Conservation (phyloP, 306 rosid genomes). For the Trichosanthes cucumerina region DNA sequence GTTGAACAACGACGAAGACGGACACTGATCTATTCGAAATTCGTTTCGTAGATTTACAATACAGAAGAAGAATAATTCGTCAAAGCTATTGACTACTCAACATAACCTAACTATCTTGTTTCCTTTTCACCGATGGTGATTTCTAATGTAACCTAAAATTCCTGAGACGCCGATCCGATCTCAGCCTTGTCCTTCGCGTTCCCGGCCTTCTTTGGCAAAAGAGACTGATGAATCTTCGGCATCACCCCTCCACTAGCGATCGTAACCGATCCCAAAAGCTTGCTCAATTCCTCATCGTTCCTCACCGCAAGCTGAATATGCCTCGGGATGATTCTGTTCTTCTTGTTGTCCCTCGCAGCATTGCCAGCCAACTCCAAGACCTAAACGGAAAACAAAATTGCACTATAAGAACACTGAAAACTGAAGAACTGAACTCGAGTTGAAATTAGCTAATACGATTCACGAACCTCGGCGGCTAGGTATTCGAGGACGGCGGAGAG, state of each 20-base stretch:
- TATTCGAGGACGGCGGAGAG: slow-evolving; percentile 86
- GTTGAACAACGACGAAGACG: too few relatives aligned
- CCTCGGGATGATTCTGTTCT: slow-evolving; percentile 50
- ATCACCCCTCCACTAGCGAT: slow-evolving; percentile 32
- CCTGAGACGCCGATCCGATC: slow-evolving; percentile 58
- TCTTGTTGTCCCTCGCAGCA: slow-evolving; percentile 35
- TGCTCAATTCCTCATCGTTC: slow-evolving; percentile 71
- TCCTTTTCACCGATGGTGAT: not conserved
- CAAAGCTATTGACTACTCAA: not conserved
- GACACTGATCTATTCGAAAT: not conserved
- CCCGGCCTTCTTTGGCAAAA: slow-evolving; percentile 49
- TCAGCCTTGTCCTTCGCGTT: slow-evolving; percentile 30
- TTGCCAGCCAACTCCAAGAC: not conserved
- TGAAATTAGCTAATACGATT: not conserved
- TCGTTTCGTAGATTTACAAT: not conserved
- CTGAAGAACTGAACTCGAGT: not conserved
- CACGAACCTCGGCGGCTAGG: slow-evolving; percentile 68
- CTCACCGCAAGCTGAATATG: slow-evolving; percentile 76
- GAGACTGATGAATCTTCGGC: slow-evolving; percentile 30
- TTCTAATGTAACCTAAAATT: slow-evolving; percentile 21
- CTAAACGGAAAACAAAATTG: not conserved
- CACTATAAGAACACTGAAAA: not conserved
- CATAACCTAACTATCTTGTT: not conserved
- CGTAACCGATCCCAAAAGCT: slow-evolving; percentile 56
- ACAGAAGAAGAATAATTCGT: not conserved